Conservation (phyloP, 2,329 filamentous ascomycete genomes). For the Zymoseptoria crescenta region DNA sequence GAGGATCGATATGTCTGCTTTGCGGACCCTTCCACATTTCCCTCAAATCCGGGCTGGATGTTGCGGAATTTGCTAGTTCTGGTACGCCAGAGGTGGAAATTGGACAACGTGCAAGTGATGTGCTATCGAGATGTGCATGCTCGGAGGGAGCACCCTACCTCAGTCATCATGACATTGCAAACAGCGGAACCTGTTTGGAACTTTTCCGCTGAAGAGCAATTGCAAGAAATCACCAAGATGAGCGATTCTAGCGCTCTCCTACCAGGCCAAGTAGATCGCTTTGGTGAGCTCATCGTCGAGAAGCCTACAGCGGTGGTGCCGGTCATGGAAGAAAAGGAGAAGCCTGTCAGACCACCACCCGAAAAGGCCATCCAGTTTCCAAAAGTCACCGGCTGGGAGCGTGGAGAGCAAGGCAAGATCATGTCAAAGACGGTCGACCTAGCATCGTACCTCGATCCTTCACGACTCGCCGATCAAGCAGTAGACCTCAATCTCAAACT, state of each 20-base stretch:
- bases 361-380: slow-evolving; percentile 44
- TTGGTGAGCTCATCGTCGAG: slow-evolving; percentile 25
- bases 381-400: slow-evolving; percentile 93
- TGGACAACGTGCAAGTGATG: slow-evolving; percentile 71
- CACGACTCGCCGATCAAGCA: slow-evolving; percentile 78
- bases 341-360: slow-evolving; percentile 27
- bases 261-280: slow-evolving; percentile 25
- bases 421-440: slow-evolving; percentile 71
- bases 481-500: slow-evolving; percentile 95
- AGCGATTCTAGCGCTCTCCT: slow-evolving; percentile 21
- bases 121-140: slow-evolving; percentile 82
- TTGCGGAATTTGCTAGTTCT: slow-evolving; percentile 81
- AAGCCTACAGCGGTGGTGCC: slow-evolving; percentile 9
- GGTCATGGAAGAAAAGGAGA: slow-evolving; percentile 15
- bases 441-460: slow-evolving; percentile 87
- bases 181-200: slow-evolving; percentile 41
- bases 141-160: slow-evolving; percentile 70
- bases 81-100: slow-evolving; percentile 70
- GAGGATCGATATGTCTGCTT: slow-evolving; percentile 79
- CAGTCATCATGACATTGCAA: slow-evolving; percentile 64
- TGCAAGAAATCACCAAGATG: slow-evolving; percentile 20
- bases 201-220: slow-evolving; percentile 16
- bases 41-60: slow-evolving; percentile 84
- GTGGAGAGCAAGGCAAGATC: slow-evolving; percentile 70
- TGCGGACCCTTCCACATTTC: slow-evolving; percentile 85